phyloP scores from a whole-genome alignment of 345 rosid species.

The Camelina hispida region DNA sequence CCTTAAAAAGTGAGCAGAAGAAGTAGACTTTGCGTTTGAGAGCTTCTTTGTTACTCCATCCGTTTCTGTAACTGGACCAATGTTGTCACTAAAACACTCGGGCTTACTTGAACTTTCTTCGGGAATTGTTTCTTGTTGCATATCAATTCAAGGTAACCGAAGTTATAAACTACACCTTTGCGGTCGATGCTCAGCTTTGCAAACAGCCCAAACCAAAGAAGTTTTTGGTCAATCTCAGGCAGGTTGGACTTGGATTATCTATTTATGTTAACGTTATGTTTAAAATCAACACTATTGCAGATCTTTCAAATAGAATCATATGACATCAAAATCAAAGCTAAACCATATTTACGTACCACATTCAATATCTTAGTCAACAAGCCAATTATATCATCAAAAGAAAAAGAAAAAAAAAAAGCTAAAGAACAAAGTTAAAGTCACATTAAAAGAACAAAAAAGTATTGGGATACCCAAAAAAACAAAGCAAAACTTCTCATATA shows the following conservation, averaged over 20 bases:
- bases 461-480: not conserved
- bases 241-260: not conserved
- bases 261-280: not conserved
- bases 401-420: slow-evolving; percentile 19
- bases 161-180: not conserved
- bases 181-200: not conserved
- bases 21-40: slow-evolving; percentile 78
- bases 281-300: not conserved
- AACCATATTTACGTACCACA: slow-evolving; percentile 24
- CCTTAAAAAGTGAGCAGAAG: slow-evolving; percentile 71
- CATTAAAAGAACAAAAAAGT: slow-evolving; percentile 44
- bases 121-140: slow-evolving; percentile 17
- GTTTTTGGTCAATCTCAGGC: not conserved
- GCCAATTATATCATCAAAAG: slow-evolving; percentile 42
- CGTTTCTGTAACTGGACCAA: slow-evolving; percentile 34
- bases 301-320: slow-evolving; percentile 18
- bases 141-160: not conserved
- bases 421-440: slow-evolving; percentile 47
- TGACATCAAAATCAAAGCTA: slow-evolving; percentile 23
- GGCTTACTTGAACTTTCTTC: slow-evolving; percentile 65
- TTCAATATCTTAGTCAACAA: slow-evolving; percentile 45
- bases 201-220: not conserved
- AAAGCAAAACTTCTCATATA: slow-evolving; percentile 40
- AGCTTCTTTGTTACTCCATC: slow-evolving; percentile 85
- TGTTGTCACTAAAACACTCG: not conserved